Percentiles rank a stretch among this genome's conserved stretches.
Evolutionary conservation across 2,329 filamentous ascomycete genomes (phyloP).

Genomic region (Byssochlamys sp.): DNA sequence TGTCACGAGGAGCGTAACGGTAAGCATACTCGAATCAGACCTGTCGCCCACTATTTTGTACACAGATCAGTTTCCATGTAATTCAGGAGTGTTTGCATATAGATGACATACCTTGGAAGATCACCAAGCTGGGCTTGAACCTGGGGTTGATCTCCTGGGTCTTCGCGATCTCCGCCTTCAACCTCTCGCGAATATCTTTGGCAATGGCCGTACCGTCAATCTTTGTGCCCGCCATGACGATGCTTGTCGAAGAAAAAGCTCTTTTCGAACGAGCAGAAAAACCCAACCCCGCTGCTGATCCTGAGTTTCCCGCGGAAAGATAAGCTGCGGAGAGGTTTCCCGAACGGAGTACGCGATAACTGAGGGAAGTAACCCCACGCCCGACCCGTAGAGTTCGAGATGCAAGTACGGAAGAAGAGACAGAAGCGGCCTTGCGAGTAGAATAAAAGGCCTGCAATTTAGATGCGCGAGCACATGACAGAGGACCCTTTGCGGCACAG

Average conservation of each 20-base stretch:
- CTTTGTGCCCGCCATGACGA: conserved; percentile 73
- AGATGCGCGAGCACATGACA: conserved; percentile 1
- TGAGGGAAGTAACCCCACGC: conserved; percentile 10
- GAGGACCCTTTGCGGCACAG: conserved; percentile 11
- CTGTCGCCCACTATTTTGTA: conserved; percentile 68
- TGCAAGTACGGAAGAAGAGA: conserved; percentile 4
- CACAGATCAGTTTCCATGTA: conserved; percentile 1
- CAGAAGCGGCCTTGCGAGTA: conserved; percentile 1
- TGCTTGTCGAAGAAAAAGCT: conserved; percentile 43
- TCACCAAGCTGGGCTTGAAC: conserved; percentile 82
- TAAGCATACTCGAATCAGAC: conserved; percentile 71
- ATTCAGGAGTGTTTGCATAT: conserved; percentile 1
- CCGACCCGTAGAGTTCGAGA: conserved; percentile 8
- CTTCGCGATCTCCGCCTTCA: conserved; percentile 70
- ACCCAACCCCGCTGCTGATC: conserved; percentile 3
- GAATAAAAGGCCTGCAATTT: neutral
- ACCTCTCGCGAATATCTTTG: conserved; percentile 73
- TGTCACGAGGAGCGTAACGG: conserved; percentile 9
- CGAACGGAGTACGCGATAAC: conserved; percentile 8
- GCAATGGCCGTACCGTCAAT: conserved; percentile 95
- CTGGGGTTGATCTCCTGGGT: conserved; percentile 74
- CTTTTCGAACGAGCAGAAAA: conserved; percentile 12
- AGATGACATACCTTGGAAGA: conserved; percentile 68
- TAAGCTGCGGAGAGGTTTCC: conserved; percentile 10
- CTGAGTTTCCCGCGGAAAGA: conserved; percentile 10